Base-by-base conservation (phyloP, 192 early-diverging fungal genomes). In the Gigaspora rosea region DNA sequence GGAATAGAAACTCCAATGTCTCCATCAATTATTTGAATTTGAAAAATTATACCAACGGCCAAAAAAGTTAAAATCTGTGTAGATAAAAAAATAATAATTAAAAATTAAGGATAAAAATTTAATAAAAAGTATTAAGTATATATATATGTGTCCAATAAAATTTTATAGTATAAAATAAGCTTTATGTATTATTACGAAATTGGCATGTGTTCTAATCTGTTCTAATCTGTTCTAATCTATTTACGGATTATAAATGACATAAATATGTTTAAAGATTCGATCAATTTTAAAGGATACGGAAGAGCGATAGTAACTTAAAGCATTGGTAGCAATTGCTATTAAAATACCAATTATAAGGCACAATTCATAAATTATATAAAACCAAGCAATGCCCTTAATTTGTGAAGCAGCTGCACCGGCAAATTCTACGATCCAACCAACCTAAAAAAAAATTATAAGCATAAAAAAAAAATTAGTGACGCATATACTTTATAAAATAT, bases 401-500 rank as follows among this genome's bases (percentile, higher is more conserved):
- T 41, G 13, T 0, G 20, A 82, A 61, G 27, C 82, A 33, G 20
- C 69, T 47, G 58, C 80, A 85, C 79, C 71, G n/a, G 81, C 58
- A 64, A 87, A 82, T 49, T 80, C 71, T 73, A 87, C 78, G 59
- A 87, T 47, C 86, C 86, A 87, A 18, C 86, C 86, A 48, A 77
- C 71, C 86, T 87, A 79, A 52, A 33, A 57, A 46, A 58, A 75
- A 35, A 56, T 9, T n/a, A 72, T 18, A 72, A 15, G 11, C 20
- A 27, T 70, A 57, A 71, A 22, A 18, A 51, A 35, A 35, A 20
- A n/a, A 35, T 20, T 57, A 15, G 15, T 41, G 35, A 41, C 9
- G 22, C 11, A 32, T 35, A 54, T 27, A 33, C 8, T 47, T 22
- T 6, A 41, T 4, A 4, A 36, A 36, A 8, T 3, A 22, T 12